These are phyloP conservation scores for Pythium dissimile DNA, from an alignment of 352 stramenopile species.

Conservation along the genomic window DNA sequence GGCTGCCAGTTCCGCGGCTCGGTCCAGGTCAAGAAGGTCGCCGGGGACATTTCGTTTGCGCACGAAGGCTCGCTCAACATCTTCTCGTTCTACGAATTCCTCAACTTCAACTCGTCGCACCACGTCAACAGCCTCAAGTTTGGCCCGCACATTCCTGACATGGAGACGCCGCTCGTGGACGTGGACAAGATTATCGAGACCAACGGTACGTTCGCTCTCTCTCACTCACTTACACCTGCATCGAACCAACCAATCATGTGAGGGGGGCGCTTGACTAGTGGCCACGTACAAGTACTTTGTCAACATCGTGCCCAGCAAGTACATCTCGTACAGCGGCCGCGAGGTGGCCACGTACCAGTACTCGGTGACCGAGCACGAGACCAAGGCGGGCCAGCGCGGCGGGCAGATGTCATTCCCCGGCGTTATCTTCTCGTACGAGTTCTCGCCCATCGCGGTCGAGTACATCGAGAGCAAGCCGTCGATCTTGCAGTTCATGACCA, in stretches of 20 bases:
- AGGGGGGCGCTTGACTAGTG: too few species aligned
- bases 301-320: slow-evolving; percentile 80
- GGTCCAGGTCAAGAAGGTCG: slow-evolving; percentile 78
- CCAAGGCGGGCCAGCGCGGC: slow-evolving; percentile 29
- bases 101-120: slow-evolving; percentile 89
- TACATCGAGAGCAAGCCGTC: slow-evolving; percentile 85
- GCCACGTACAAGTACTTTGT: slow-evolving; percentile 89
- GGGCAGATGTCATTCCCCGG: slow-evolving; percentile 71
- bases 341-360: slow-evolving; percentile 83
- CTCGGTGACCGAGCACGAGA: slow-evolving; percentile 82
- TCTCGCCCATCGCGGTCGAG: slow-evolving; percentile 86
- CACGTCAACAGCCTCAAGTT: slow-evolving; percentile 77
- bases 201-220: slow-evolving; percentile 46
- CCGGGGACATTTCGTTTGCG: slow-evolving; percentile 81
- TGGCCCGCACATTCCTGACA: slow-evolving; percentile 73
- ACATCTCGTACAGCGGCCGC: slow-evolving; percentile 73
- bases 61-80: slow-evolving; percentile 83
- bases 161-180: slow-evolving; percentile 84
- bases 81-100: slow-evolving; percentile 85
- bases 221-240: too few species aligned
- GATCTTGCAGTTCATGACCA: slow-evolving; percentile 84
- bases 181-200: slow-evolving; percentile 79
- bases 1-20: slow-evolving; percentile 72
- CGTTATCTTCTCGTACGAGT: slow-evolving; percentile 88
- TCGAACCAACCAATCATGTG: too few species aligned